Conservation (phyloP, 2,329 filamentous ascomycete species). For the Harringtonia aguacate region DNA sequence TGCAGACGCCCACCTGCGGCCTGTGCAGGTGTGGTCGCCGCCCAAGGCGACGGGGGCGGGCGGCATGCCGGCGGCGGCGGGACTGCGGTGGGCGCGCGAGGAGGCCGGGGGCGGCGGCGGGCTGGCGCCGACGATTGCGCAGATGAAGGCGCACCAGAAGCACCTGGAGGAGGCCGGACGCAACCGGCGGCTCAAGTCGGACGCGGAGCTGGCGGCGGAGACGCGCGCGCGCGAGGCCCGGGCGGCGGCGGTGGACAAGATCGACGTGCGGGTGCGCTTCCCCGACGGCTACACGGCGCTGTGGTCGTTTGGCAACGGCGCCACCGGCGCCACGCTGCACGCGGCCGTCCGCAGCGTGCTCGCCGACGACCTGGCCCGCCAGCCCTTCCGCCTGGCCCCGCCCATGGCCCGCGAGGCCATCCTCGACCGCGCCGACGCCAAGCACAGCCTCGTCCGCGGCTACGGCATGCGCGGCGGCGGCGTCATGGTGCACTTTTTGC, state of each 20-base stretch:
- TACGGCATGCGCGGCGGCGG: slow-evolving; percentile 60
- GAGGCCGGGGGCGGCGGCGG: slow-evolving; percentile 55
- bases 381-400: slow-evolving; percentile 63
- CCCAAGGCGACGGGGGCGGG: slow-evolving; percentile 40
- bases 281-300: slow-evolving; percentile 76
- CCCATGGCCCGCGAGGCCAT: slow-evolving; percentile 42
- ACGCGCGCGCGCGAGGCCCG: slow-evolving; percentile 55
- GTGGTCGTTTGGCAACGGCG: slow-evolving; percentile 54
- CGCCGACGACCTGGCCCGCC: slow-evolving; percentile 43
- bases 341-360: slow-evolving; percentile 64
- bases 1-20: slow-evolving; percentile 21
- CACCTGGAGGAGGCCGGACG: slow-evolving; percentile 49
- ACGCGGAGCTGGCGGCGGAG: slow-evolving; percentile 67
- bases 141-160: slow-evolving; percentile 64
- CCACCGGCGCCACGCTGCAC: slow-evolving; percentile 65
- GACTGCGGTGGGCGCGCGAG: slow-evolving; percentile 20
- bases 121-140: slow-evolving; percentile 68
- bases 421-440: slow-evolving; percentile 30
- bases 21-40: slow-evolving; percentile 66
- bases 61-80: slow-evolving; percentile 62
- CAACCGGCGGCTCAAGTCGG: slow-evolving; percentile 71
- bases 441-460: slow-evolving; percentile 55
- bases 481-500: slow-evolving; percentile 66
- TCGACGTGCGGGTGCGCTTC: slow-evolving; percentile 73
- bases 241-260: slow-evolving; percentile 53